Conservation (phyloP, 768 basidiomycete species). For the Fomitopsis pulvina region DNA sequence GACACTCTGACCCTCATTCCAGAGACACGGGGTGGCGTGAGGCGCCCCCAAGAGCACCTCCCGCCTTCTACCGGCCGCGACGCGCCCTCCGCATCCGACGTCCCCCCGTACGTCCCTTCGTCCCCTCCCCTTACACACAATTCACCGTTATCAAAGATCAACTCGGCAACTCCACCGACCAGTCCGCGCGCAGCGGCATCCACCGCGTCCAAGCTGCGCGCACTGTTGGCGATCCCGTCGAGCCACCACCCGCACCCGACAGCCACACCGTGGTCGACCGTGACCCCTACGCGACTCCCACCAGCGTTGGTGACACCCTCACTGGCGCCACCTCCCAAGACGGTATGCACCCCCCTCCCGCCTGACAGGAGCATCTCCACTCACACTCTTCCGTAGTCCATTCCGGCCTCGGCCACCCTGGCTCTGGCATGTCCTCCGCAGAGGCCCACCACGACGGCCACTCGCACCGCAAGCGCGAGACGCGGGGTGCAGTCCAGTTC, state of each 20-base stretch:
- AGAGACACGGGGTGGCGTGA: neutral
- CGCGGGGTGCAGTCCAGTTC: slow-evolving; percentile 17
- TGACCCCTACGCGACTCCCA: slow-evolving; percentile 23
- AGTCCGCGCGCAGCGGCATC: neutral
- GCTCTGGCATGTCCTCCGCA: slow-evolving; percentile 26
- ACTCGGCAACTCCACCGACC: neutral
- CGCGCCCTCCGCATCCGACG: slow-evolving; percentile 11
- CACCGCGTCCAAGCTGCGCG: neutral
- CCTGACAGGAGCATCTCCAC: too few species aligned
- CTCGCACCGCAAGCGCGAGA: slow-evolving; percentile 23
- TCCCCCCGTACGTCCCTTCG: neutral
- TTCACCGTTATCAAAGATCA: neutral
- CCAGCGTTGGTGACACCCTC: slow-evolving; percentile 19
- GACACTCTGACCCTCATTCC: neutral
- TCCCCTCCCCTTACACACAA: neutral
- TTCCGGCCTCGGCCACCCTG: slow-evolving; percentile 24
- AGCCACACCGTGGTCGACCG: slow-evolving; percentile 24
- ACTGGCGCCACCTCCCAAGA: slow-evolving; percentile 29
- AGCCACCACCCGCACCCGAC: slow-evolving; percentile 19
- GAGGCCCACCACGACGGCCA: slow-evolving; percentile 31
- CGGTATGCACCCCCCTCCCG: neutral
- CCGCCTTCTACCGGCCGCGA: slow-evolving; percentile 20
- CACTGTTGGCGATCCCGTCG: slow-evolving; percentile 6
- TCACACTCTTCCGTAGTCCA: slow-evolving; percentile 28
- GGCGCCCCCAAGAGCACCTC: slow-evolving; percentile 16